Percentiles rank a stretch among this genome's conserved stretches.
phyloP scores from a whole-genome alignment of 2,329 filamentous ascomycete species.

The Pyrenophora seminiperda region DNA sequence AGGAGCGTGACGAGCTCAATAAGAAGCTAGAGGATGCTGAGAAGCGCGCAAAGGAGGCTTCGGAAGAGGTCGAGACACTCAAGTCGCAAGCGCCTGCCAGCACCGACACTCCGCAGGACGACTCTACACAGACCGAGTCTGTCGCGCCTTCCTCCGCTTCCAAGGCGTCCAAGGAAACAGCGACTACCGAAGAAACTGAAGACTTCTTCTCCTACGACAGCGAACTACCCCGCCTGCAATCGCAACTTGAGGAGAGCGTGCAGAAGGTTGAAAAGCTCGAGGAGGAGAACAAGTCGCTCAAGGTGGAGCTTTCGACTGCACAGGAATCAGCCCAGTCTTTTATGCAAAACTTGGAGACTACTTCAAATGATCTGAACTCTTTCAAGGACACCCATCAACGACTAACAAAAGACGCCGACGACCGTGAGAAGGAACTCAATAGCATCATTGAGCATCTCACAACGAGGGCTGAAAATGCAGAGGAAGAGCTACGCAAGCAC shows the following conservation, averaged over 20 bases:
- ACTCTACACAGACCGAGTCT: slow-evolving; percentile 35
- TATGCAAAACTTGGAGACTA: slow-evolving; percentile 66
- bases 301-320: slow-evolving; percentile 71
- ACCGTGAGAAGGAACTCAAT: slow-evolving; percentile 39
- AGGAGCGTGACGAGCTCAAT: slow-evolving; percentile 79
- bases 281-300: slow-evolving; percentile 69
- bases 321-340: slow-evolving; percentile 65
- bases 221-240: slow-evolving; percentile 81
- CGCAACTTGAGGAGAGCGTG: slow-evolving; percentile 71
- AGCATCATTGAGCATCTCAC: slow-evolving; percentile 34
- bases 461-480: slow-evolving; percentile 44
- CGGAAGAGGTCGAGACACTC: slow-evolving; percentile 67
- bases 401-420: slow-evolving; percentile 38
- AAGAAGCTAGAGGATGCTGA: slow-evolving; percentile 74
- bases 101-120: slow-evolving; percentile 30
- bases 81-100: slow-evolving; percentile 41
- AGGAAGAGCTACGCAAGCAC: slow-evolving; percentile 54
- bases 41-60: slow-evolving; percentile 64
- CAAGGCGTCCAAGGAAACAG: slow-evolving; percentile 35
- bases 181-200: slow-evolving; percentile 56
- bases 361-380: slow-evolving; percentile 66
- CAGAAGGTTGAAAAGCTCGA: slow-evolving; percentile 74
- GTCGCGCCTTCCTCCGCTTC: slow-evolving; percentile 32
- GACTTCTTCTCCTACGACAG: slow-evolving; percentile 93
- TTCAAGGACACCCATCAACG: slow-evolving; percentile 59